Percentiles rank a stretch among this genome's conserved stretches.
These are phyloP conservation scores for Lipomyces lipofer DNA, from an alignment of 805 yeast species.

Conservation along the genomic window DNA sequence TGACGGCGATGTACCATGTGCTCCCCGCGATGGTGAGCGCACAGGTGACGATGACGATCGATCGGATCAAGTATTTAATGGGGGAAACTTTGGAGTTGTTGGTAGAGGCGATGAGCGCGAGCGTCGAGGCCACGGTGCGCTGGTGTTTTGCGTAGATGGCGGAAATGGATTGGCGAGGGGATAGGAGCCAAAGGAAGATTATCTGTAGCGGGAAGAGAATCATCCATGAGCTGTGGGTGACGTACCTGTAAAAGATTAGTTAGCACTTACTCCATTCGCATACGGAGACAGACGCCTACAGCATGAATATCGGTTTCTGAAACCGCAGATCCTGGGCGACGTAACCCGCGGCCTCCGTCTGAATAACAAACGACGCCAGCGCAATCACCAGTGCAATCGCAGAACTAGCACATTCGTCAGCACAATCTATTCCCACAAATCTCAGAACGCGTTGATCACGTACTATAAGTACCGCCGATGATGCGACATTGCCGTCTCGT, in stretches of 20 bases:
- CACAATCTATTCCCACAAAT: neutral
- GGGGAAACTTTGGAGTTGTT: conserved; percentile 41
- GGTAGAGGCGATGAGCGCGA: conserved; percentile 23
- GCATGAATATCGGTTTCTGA: conserved; percentile 69
- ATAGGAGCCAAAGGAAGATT: conserved; percentile 46
- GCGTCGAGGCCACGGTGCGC: conserved; percentile 33
- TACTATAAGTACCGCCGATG: conserved; percentile 29
- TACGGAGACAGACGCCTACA: conserved; percentile 37
- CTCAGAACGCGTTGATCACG: neutral
- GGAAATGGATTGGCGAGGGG: conserved; percentile 28
- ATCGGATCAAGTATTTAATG: conserved; percentile 48
- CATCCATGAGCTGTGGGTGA: conserved; percentile 82
- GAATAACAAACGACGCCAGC: conserved; percentile 65
- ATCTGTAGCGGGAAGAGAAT: conserved; percentile 71
- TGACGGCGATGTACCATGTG: conserved; percentile 85
- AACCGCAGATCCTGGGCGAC: conserved; percentile 58
- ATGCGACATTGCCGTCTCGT: conserved; percentile 13
- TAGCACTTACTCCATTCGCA: neutral
- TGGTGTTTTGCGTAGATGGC: conserved; percentile 29
- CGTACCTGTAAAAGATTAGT: conserved; percentile 33
- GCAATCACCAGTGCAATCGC: conserved; percentile 50
- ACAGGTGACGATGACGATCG: conserved; percentile 50
- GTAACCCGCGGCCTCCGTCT: conserved; percentile 77
- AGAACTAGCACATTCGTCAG: conserved; percentile 37
- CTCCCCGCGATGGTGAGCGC: conserved; percentile 74